Evolutionary conservation across 805 yeast species (phyloP).

Genomic region (Teunomyces stri): DNA sequence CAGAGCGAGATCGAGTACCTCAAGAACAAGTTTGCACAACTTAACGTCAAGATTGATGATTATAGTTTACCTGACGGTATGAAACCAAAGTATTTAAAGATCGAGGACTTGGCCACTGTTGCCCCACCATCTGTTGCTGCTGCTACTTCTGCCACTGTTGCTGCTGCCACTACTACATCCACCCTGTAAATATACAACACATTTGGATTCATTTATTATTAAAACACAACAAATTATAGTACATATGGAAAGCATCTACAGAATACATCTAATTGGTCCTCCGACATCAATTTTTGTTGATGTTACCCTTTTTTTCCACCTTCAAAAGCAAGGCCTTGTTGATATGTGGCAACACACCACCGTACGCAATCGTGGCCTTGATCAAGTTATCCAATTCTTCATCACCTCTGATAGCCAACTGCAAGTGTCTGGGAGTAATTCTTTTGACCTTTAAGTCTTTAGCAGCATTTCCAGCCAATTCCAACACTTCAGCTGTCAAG

Average conservation of each 20-base stretch:
- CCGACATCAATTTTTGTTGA: slow-evolving; percentile 14
- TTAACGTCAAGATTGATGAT: slow-evolving; percentile 45
- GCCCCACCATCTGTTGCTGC: too few relatives aligned
- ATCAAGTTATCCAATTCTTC: slow-evolving; percentile 33
- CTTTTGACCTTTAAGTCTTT: slow-evolving; percentile 33
- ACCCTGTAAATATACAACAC: too few relatives aligned
- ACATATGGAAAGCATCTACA: not conserved
- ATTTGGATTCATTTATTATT: slow-evolving; percentile 16
- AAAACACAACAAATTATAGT: slow-evolving; percentile 2
- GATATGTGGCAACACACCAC: slow-evolving; percentile 35
- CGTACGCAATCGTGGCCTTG: slow-evolving; percentile 32
- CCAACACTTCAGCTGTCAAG: slow-evolving; percentile 31
- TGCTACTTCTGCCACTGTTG: too few relatives aligned
- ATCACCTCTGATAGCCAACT: slow-evolving; percentile 32
- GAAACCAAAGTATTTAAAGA: slow-evolving; percentile 45
- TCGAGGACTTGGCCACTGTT: slow-evolving; percentile 33
- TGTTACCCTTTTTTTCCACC: slow-evolving; percentile 24
- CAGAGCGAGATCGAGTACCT: slow-evolving; percentile 68
- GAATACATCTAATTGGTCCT: not conserved
- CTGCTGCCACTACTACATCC: too few relatives aligned
- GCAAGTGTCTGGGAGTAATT: slow-evolving; percentile 32
- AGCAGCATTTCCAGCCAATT: slow-evolving; percentile 33
- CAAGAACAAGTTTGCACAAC: slow-evolving; percentile 46
- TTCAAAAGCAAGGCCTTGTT: slow-evolving; percentile 33
- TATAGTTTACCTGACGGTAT: slow-evolving; percentile 47